Percentiles rank a stretch among this genome's conserved stretches.
Conservation (phyloP, 1,284 basidiomycete species). For the Fomitiporia mediterranea region DNA sequence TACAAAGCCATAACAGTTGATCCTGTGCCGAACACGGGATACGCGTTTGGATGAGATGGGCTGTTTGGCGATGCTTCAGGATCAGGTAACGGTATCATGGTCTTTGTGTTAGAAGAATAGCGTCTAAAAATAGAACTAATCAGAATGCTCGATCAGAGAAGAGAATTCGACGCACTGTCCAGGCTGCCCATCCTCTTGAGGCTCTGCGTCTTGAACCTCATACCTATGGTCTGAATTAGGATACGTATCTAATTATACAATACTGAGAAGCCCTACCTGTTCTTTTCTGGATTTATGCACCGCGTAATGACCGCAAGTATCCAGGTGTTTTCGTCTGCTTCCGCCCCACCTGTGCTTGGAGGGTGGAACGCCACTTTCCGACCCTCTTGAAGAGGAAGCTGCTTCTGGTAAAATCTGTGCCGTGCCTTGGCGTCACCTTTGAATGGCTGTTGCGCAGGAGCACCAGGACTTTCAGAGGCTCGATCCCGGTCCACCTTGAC, state of each 20-base stretch:
- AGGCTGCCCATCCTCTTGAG: conserved; percentile 69
- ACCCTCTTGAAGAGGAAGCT: conserved; percentile 62
- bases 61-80: conserved; percentile 50
- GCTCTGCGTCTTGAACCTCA: conserved; percentile 77
- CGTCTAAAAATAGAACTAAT: conserved; percentile 35
- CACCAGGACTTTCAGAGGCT: conserved; percentile 48
- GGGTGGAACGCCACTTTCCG: conserved; percentile 78
- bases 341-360: conserved; percentile 39
- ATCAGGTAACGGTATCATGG: conserved; percentile 75
- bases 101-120: conserved; percentile 62
- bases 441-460: conserved; percentile 42
- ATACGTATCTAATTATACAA: too few species aligned
- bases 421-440: conserved; percentile 64
- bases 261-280: conserved; percentile 38
- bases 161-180: conserved; percentile 47
- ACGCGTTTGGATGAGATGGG: conserved; percentile 59
- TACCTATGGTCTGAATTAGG: conserved; percentile 54
- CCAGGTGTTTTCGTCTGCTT: conserved; percentile 68
- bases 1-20: conserved; percentile 77
- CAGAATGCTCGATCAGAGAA: background rate
- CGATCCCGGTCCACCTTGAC: conserved; percentile 52
- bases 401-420: conserved; percentile 53
- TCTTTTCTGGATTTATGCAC: conserved; percentile 65
- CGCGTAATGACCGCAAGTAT: conserved; percentile 71
- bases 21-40: conserved; percentile 65